Conservation (phyloP, 23 red algal species). For the Chondrus crispus region DNA sequence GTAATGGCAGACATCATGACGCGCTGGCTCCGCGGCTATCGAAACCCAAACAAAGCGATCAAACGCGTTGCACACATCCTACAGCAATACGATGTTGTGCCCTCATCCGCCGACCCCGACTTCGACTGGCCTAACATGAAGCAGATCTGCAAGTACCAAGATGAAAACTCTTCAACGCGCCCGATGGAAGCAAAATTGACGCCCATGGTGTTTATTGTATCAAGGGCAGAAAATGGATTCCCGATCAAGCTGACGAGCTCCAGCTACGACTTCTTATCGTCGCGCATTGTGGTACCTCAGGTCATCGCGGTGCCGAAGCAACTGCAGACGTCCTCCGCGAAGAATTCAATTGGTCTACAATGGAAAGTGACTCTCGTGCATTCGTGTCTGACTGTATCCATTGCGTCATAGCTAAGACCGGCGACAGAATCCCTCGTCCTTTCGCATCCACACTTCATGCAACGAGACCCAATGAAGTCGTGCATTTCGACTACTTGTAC, state of each 20-base stretch:
- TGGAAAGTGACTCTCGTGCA: neutral
- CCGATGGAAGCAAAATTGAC: neutral
- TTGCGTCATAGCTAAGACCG: neutral
- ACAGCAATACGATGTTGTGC: neutral
- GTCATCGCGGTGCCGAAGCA: constrained; percentile 18
- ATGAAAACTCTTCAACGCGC: neutral
- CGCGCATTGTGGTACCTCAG: neutral
- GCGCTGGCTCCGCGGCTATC: neutral
- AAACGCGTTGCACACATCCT: neutral
- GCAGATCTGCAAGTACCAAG: neutral
- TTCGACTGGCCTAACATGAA: neutral
- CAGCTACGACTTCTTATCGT: neutral
- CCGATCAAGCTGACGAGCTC: neutral
- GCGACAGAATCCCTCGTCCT: neutral
- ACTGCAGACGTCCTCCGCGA: neutral
- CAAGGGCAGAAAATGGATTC: neutral
- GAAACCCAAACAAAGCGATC: neutral
- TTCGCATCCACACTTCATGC: constrained; percentile 10
- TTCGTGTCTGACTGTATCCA: constrained; percentile 1
- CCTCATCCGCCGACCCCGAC: neutral
- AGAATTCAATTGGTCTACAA: constrained; percentile 4
- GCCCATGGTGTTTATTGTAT: neutral
- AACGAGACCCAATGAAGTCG: neutral
- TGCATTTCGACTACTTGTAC: constrained; percentile 23
- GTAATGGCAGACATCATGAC: neutral